Base-by-base conservation (phyloP, 2,329 filamentous ascomycete genomes). In the Fusarium longipes region DNA sequence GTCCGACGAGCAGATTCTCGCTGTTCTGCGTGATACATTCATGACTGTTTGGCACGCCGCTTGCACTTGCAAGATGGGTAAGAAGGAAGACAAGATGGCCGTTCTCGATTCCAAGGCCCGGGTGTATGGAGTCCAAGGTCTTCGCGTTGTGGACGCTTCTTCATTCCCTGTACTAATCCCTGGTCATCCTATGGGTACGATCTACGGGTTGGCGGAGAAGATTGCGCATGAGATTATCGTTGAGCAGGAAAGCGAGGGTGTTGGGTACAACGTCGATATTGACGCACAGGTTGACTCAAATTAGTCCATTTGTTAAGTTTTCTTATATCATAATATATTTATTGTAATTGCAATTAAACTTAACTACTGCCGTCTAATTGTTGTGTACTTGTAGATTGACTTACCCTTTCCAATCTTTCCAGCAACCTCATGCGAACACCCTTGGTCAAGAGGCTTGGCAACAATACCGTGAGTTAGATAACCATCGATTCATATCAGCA, bases 1-100 rank as follows among this genome's bases (percentile, higher is more conserved):
- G 30, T 79, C 78, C 0, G 82, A 86, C 58, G 77, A 68, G 24
- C 72, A 84, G 54, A 80, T 86, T 12, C 67, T 82, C 32, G 70
- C 73, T 8, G 61, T 75, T 29, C 72, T 80, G 29, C 70, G 70
- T 6, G 59, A 67, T 5, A 58, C 56, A 7, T 48, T 71, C 27
- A 72, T 71, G 63, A 72, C 67, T 3, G 60, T 74, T 25, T 55
- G 68, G 68, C 68, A 71, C 8, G 68, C 68, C 9, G 57, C 64
- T 17, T 70, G 64, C 18, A 70, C 68, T 10, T 70, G 67, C 36
- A 70, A 70, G 38, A 70, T 70, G 67, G 67, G 67, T 10, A 68
- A 65, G 33, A 38, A 50, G 17, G 54, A 52, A 9, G 67, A 70
- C 18, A 44, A 48, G 7, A 48, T 65, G 57, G 67, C 67, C 14